phyloP scores from a whole-genome alignment of 441 rosid genomes.

The Francoa sonchifolia region DNA sequence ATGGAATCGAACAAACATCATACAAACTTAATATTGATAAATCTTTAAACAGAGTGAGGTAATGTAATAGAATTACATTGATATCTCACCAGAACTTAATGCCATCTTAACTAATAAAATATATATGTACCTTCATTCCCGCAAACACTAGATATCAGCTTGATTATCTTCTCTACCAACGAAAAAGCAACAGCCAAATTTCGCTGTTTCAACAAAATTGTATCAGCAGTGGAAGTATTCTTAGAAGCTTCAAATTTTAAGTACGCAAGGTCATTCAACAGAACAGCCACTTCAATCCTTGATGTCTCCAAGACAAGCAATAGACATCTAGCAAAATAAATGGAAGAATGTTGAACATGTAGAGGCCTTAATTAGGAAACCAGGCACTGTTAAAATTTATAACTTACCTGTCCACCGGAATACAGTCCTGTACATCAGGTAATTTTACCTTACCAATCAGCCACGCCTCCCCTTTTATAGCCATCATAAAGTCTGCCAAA shows the following conservation, averaged over 20 bases:
- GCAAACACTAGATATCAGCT: slow-evolving; percentile 33
- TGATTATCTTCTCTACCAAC: slow-evolving; percentile 74
- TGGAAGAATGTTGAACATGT: background rate
- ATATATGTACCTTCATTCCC: slow-evolving; percentile 44
- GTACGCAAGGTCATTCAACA: slow-evolving; percentile 76
- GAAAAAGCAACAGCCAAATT: slow-evolving; percentile 56
- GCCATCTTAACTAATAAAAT: background rate
- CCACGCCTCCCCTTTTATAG: slow-evolving; percentile 61
- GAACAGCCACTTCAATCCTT: slow-evolving; percentile 77
- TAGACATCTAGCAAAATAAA: slow-evolving; percentile 51
- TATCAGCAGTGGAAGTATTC: slow-evolving; percentile 33
- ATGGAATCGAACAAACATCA: no score
- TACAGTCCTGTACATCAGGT: slow-evolving; percentile 35
- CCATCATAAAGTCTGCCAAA: slow-evolving; percentile 58
- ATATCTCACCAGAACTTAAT: background rate
- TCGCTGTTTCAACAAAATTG: slow-evolving; percentile 40
- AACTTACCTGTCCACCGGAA: slow-evolving; percentile 57
- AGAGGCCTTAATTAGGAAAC: slow-evolving; percentile 2
- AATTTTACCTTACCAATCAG: slow-evolving; percentile 41
- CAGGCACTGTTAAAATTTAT: slow-evolving; percentile 2
- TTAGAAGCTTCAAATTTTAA: slow-evolving; percentile 71
- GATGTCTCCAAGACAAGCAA: slow-evolving; percentile 79
- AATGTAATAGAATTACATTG: no score
- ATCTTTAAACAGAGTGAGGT: no score
- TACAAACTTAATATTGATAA: no score